phyloP scores from a whole-genome alignment of 2,329 filamentous ascomycete genomes.

The Fusarium beomiforme region DNA sequence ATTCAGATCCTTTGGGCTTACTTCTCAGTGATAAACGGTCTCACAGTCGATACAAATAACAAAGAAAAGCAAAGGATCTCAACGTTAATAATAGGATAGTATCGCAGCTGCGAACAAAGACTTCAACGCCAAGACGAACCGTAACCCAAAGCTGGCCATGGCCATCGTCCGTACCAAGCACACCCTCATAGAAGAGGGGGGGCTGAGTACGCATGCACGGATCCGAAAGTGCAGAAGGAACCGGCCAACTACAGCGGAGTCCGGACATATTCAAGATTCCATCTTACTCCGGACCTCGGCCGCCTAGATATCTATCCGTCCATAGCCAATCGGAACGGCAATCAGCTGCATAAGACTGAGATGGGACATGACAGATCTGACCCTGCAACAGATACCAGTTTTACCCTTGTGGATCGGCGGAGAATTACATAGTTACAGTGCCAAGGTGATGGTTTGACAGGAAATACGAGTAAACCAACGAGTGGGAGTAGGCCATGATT shows the following conservation, averaged over 20 bases:
- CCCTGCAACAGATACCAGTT: not conserved
- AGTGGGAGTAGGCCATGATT: not conserved
- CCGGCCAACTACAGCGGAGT: not conserved
- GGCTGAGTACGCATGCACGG: not conserved
- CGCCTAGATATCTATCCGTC: not conserved
- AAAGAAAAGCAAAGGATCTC: fast-evolving
- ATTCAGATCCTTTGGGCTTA: not conserved
- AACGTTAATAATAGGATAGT: not conserved
- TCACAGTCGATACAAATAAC: no score
- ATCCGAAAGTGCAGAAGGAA: not conserved
- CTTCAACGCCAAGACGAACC: no score
- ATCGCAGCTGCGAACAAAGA: fast-evolving
- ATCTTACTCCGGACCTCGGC: constrained; percentile 3
- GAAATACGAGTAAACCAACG: not conserved
- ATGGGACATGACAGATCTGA: not conserved
- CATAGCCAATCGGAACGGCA: not conserved
- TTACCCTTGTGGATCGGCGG: not conserved
- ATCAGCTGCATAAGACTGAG: not conserved
- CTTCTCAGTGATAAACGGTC: not conserved
- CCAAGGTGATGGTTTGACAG: not conserved
- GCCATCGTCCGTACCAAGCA: not conserved
- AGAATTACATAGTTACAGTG: not conserved
- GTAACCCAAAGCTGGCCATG: not conserved
- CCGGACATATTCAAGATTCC: not conserved
- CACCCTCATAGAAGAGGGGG: no score